A percentile compares a stretch with the other conserved stretches of the same genome.
These are phyloP conservation scores for Chrysoporthe deuterocubensis DNA, from an alignment of 2,329 filamentous ascomycete species.

Conservation along the genomic window DNA sequence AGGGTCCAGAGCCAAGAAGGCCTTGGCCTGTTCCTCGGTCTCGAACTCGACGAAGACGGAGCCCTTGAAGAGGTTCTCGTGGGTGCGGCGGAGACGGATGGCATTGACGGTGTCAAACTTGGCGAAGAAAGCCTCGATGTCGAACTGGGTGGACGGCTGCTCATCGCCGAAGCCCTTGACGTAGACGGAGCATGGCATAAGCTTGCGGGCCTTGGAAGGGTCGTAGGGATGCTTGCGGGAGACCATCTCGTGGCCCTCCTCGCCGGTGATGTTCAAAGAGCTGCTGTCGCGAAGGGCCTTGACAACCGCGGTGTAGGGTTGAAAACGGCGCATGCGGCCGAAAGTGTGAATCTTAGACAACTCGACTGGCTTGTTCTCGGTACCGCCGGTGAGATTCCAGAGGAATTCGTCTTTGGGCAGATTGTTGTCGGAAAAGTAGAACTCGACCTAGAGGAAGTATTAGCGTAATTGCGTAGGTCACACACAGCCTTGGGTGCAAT, in stretches of 20 bases:
- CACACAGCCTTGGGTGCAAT: not conserved
- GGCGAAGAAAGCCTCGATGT: slow-evolving; percentile 90
- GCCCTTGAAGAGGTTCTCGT: slow-evolving; percentile 83
- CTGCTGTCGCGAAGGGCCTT: slow-evolving; percentile 77
- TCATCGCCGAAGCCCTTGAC: slow-evolving; percentile 93
- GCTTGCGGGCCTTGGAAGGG: slow-evolving; percentile 61
- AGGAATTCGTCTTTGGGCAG: slow-evolving; percentile 88
- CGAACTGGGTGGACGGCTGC: slow-evolving; percentile 82
- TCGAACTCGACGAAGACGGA: slow-evolving; percentile 95
- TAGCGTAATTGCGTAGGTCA: slow-evolving; percentile 18
- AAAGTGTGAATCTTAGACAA: slow-evolving; percentile 82
- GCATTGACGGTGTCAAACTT: slow-evolving; percentile 78
- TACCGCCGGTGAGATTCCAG: slow-evolving; percentile 75
- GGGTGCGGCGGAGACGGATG: slow-evolving; percentile 82
- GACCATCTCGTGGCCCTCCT: slow-evolving; percentile 71
- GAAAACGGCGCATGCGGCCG: slow-evolving; percentile 95
- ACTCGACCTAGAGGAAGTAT: slow-evolving; percentile 73
- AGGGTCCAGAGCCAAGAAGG: slow-evolving; percentile 79
- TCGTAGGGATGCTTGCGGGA: slow-evolving; percentile 77
- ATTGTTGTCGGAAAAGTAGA: slow-evolving; percentile 94
- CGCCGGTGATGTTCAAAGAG: slow-evolving; percentile 61
- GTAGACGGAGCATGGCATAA: slow-evolving; percentile 79
- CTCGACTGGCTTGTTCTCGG: slow-evolving; percentile 79
- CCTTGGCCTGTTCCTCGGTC: slow-evolving; percentile 75
- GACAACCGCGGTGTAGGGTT: slow-evolving; percentile 82